These are phyloP conservation scores for Solanum okadae DNA, from an alignment of 257 asterid genomes.

Conservation along the genomic window DNA sequence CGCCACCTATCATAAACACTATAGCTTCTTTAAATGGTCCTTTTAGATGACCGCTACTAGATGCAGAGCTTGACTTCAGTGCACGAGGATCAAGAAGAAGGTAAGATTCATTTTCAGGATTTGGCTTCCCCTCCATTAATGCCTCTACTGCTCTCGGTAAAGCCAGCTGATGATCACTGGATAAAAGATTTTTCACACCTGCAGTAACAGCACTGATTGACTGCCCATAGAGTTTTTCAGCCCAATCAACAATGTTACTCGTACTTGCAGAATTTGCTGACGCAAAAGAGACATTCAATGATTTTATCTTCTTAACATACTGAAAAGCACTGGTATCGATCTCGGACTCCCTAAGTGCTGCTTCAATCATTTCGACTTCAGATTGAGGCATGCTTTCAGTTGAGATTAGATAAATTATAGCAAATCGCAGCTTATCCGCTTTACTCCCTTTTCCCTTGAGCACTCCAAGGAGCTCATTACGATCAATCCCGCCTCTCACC, in stretches of 20 bases:
- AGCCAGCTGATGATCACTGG: slow-evolving; percentile 80
- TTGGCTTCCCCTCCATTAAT: slow-evolving; percentile 85
- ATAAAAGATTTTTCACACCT: slow-evolving; percentile 80
- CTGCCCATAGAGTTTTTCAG: slow-evolving; percentile 89
- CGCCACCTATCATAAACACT: slow-evolving; percentile 94
- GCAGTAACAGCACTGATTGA: slow-evolving; percentile 89
- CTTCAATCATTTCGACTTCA: slow-evolving; percentile 82
- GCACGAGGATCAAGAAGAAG: slow-evolving; percentile 84
- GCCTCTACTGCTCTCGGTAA: slow-evolving; percentile 85
- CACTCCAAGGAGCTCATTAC: slow-evolving; percentile 61
- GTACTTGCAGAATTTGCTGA: slow-evolving; percentile 83
- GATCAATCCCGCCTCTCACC: slow-evolving; percentile 78
- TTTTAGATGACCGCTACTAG: slow-evolving; percentile 51
- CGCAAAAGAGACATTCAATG: slow-evolving; percentile 74
- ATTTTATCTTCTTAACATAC: slow-evolving; percentile 86
- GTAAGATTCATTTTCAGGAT: slow-evolving; percentile 79
- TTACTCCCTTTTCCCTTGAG: slow-evolving; percentile 79
- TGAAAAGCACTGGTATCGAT: slow-evolving; percentile 85
- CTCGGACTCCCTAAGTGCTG: slow-evolving; percentile 64
- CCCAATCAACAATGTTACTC: slow-evolving; percentile 88
- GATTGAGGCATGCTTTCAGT: slow-evolving; percentile 60
- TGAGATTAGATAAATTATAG: slow-evolving; percentile 71
- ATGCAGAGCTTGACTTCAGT: slow-evolving; percentile 51
- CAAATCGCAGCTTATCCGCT: slow-evolving; percentile 56
- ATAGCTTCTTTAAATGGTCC: slow-evolving; percentile 95